phyloP scores from a whole-genome alignment of 257 asterid genomes.

The Jacaranda mimosifolia region DNA sequence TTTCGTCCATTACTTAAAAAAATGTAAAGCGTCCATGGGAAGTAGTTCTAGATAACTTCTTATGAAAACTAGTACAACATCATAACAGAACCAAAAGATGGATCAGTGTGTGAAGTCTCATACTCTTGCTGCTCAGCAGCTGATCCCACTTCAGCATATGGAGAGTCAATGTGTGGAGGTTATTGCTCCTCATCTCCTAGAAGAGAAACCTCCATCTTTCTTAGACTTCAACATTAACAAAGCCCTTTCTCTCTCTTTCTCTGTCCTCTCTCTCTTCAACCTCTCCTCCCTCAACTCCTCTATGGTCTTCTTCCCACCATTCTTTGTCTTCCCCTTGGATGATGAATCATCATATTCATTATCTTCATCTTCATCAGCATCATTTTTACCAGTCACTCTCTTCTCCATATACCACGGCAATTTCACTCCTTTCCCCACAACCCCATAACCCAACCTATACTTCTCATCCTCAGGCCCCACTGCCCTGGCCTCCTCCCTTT shows the following conservation, averaged over 20 bases:
- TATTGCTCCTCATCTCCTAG: slow-evolving; percentile 63
- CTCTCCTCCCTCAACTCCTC: slow-evolving; percentile 94
- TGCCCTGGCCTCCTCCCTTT: slow-evolving; percentile 72
- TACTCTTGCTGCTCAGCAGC: no score
- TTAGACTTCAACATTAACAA: slow-evolving; percentile 61
- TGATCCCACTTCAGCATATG: no score
- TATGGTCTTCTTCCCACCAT: slow-evolving; percentile 72
- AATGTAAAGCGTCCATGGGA: not conserved
- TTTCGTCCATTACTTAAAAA: not conserved
- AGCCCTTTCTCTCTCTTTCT: slow-evolving; percentile 83
- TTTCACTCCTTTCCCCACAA: slow-evolving; percentile 91
- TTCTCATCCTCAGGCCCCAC: slow-evolving; percentile 93
- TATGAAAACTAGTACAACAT: not conserved
- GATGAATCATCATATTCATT: slow-evolving; percentile 33
- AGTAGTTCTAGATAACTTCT: not conserved
- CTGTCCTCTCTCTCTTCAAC: slow-evolving; percentile 75
- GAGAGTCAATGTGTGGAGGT: no score
- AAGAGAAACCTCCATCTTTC: slow-evolving; percentile 66
- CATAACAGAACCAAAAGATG: not conserved
- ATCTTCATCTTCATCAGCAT: slow-evolving; percentile 44
- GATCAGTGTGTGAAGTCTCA: no score
- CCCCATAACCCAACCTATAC: slow-evolving; percentile 86
- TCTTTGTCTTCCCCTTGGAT: slow-evolving; percentile 47
- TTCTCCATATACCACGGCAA: slow-evolving; percentile 97
- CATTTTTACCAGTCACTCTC: slow-evolving; percentile 40